Evolutionary conservation across 495 filamentous ascomycete species (phyloP).

Genomic region (Articulospora tetracladia): DNA sequence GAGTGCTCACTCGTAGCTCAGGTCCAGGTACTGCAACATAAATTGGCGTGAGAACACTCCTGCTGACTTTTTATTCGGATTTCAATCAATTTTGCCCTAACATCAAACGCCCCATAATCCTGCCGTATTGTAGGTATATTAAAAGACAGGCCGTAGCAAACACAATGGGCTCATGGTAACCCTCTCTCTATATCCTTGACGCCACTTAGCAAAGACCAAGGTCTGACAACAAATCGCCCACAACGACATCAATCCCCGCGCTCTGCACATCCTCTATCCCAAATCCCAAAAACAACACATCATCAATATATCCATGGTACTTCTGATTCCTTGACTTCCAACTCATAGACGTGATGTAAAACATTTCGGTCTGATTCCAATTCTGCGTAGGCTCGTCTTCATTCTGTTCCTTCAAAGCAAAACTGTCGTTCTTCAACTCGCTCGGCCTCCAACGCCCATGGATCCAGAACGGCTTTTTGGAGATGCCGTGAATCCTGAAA

Average conservation of each 20-base stretch:
- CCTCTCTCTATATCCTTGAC: no score
- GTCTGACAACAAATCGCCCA: slow-evolving; percentile 39
- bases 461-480: slow-evolving; percentile 47
- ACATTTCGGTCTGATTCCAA: slow-evolving; percentile 32
- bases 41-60: no score
- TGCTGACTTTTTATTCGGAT: no score
- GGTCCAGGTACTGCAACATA: no score
- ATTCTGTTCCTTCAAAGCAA: not conserved
- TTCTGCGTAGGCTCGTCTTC: not conserved
- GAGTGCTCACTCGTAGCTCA: no score
- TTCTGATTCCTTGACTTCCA: slow-evolving; percentile 40
- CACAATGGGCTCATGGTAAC: no score
- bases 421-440: slow-evolving; percentile 3
- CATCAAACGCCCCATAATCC: no score
- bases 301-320: slow-evolving; percentile 48
- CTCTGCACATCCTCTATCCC: slow-evolving; percentile 42
- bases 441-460: slow-evolving; percentile 28
- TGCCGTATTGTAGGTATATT: no score
- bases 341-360: slow-evolving; percentile 49
- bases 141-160: no score
- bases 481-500: slow-evolving; percentile 45
- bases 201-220: slow-evolving; percentile 22
- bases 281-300: slow-evolving; percentile 44
- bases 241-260: slow-evolving; percentile 43
- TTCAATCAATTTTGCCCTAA: no score